Percentiles rank a stretch among this genome's conserved stretches.
These are phyloP conservation scores for Nakataea oryzae DNA, from an alignment of 2,329 filamentous ascomycete species.

Conservation along the genomic window DNA sequence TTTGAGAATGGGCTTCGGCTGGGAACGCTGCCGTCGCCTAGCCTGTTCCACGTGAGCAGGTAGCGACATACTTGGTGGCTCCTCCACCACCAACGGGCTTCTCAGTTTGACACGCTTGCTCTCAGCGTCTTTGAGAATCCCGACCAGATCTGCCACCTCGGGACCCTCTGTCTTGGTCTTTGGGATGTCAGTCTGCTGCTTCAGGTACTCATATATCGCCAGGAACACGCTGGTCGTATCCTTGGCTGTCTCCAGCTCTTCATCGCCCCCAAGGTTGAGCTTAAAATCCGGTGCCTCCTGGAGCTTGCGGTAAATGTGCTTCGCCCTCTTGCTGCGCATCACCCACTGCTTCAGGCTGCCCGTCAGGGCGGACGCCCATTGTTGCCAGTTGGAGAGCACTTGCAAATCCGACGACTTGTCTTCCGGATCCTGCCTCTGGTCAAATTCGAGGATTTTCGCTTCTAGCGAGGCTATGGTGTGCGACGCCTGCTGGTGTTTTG, in stretches of 20 bases:
- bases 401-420: not conserved
- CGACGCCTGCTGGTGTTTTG: not conserved
- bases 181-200: not conserved
- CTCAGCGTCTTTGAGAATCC: not conserved
- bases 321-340: not conserved
- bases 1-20: not conserved
- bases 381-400: not conserved
- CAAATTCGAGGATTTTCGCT: not conserved
- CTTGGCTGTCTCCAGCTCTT: not conserved
- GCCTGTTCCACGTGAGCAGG: not conserved
- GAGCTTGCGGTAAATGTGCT: not conserved
- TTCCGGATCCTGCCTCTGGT: not conserved
- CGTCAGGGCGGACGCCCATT: not conserved
- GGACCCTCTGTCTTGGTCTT: not conserved
- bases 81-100: not conserved
- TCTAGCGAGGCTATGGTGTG: not conserved
- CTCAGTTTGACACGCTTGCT: constrained; percentile 1
- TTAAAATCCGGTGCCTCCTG: not conserved
- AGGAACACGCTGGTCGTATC: not conserved
- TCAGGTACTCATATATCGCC: constrained; percentile 1
- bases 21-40: not conserved
- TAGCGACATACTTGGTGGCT: not conserved
- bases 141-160: not conserved
- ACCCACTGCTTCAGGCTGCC: not conserved
- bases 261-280: not conserved